Base-by-base conservation (phyloP, 2,329 filamentous ascomycete genomes). In the Talaromyces albobiverticillius region DNA sequence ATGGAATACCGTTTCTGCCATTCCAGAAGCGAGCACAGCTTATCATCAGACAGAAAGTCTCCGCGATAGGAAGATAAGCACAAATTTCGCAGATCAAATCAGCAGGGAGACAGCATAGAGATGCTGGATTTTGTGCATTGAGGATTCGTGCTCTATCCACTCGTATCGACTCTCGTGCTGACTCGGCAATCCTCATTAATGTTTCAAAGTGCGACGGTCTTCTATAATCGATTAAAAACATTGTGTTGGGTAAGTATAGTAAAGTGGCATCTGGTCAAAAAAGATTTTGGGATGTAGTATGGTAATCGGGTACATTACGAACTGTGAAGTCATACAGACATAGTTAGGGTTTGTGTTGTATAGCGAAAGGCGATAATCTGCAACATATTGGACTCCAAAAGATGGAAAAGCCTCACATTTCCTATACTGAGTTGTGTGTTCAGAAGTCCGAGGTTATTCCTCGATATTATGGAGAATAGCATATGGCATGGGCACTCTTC, bases 11-110 rank as follows among this genome's bases (percentile, higher is more conserved):
- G 25, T n/a, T 48, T 54, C 51, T 42, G 36, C 14, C 14, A 54
- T 48, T 13, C 51, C 51, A 54, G 51, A 42, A 41, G 25, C 43
- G 34, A 32, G 34, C 23, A 34, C 34, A 43, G 20, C 45, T 26
- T 48, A 48, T 54, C 51, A 48, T 48, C 16, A 48, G 6, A 42
- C 45, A 54, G 43, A 54, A 54, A 14, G 18, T 54, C 34, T 48
- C 51, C 3, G 34, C 45, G 10, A 18, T 43, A 11, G 31, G 16
- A n/a, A 52, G 41, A 36, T 46, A 22, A 9, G 29, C 50, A 25
- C 36, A 54, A 2, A 54, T 54, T 11, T 36, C 8, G 18, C 51
- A 54, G 36, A 43, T 43, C 13, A 54, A 20, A 8, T 49, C 45
- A 13, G 45, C 45, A 26, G 51, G 51, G 8, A 54, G 45, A 26